Conservation (phyloP, 169 alveolate species). For the Cystoisospora suis region DNA sequence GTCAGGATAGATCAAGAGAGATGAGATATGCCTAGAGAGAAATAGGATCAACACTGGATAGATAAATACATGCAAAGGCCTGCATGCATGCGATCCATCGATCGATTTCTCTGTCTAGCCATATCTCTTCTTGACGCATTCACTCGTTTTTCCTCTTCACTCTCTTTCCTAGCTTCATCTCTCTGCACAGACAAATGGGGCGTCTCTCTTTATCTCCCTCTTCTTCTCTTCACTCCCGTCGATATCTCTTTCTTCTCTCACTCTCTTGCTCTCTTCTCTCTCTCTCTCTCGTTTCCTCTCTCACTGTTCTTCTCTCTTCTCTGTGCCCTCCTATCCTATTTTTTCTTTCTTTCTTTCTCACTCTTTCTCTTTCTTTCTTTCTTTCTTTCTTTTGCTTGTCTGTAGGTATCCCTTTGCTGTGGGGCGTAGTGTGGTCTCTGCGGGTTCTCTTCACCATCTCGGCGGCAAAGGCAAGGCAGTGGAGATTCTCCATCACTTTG, state of each 20-base stretch:
- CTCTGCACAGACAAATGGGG: neutral
- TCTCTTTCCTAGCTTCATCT: neutral
- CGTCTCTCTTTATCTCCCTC: neutral
- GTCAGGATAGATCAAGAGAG: too few species aligned
- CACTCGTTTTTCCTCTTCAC: neutral
- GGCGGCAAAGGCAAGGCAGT: conserved; percentile 58
- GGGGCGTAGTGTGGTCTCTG: conserved; percentile 44
- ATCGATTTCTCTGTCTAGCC: too few species aligned
- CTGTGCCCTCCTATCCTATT: neutral
- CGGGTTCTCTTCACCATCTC: conserved; percentile 30
- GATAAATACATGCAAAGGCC: too few species aligned
- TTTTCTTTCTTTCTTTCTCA: neutral
- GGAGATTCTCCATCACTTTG: conserved; percentile 41
- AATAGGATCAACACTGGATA: too few species aligned
- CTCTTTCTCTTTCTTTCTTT: neutral
- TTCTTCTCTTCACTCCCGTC: neutral
- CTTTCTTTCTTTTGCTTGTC: neutral
- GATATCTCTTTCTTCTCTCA: neutral
- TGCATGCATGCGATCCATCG: too few species aligned
- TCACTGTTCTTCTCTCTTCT: neutral
- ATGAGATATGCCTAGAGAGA: too few species aligned
- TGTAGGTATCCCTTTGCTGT: conserved; percentile 57
- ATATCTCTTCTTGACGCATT: too few species aligned
- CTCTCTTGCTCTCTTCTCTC: neutral
- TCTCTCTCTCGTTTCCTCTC: neutral